phyloP scores from a whole-genome alignment of 306 rosid species.

The Ceratonia siliqua region DNA sequence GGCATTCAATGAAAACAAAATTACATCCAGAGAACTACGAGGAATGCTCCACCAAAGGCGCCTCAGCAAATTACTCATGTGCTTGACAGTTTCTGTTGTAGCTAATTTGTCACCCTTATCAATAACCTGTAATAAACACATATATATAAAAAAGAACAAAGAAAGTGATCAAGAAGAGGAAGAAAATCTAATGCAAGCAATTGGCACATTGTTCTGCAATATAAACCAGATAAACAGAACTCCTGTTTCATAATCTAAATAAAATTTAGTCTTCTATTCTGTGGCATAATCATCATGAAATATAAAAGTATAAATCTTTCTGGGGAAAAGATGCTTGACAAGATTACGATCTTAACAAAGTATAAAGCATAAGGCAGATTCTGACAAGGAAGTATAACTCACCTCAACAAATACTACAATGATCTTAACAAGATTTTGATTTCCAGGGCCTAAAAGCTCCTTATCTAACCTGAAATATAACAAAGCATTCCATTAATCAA shows the following conservation, averaged over 20 bases:
- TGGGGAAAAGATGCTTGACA: no score
- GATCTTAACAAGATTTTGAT: constrained; percentile 37
- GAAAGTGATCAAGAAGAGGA: neutral
- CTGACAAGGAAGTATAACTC: no score
- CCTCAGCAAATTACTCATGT: constrained; percentile 33
- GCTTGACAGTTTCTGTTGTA: constrained; percentile 34
- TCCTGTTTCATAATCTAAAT: neutral
- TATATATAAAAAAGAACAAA: neutral
- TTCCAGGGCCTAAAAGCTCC: constrained; percentile 38
- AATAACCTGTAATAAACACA: constrained; percentile 32
- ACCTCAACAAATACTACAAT: constrained; percentile 44
- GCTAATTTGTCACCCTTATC: constrained; percentile 40
- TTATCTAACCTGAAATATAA: constrained; percentile 42
- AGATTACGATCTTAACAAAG: no score
- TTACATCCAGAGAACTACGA: constrained; percentile 23
- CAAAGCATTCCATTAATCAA: constrained; percentile 5
- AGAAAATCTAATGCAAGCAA: neutral
- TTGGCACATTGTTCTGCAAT: neutral
- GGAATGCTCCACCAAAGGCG: constrained; percentile 32
- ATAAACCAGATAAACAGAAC: neutral
- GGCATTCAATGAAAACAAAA: constrained; percentile 36
- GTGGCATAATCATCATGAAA: neutral
- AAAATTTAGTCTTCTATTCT: neutral
- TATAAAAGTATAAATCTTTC: neutral
- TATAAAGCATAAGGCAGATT: neutral